Conservation (phyloP, 1,284 basidiomycete species). For the Naganishia sp. region DNA sequence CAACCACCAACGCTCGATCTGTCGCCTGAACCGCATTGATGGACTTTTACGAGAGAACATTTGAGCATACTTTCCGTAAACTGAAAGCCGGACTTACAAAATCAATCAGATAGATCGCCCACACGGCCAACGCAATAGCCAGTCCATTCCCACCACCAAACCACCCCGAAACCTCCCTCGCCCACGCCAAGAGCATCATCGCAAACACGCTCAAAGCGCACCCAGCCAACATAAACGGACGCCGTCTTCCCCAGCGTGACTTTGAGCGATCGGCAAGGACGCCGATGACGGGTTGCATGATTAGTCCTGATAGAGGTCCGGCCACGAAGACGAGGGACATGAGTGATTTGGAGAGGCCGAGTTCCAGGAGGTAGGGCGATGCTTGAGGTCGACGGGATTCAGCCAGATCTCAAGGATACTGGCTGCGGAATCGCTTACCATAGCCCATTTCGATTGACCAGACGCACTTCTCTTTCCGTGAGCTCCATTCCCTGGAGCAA, state of each 20-base stretch:
- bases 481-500: neutral
- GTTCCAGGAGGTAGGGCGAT: conserved; percentile 85
- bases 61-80: neutral
- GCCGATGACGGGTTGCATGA: conserved; percentile 90
- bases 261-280: conserved; percentile 84
- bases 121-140: conserved; percentile 71
- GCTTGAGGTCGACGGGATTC: conserved; percentile 53
- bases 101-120: conserved; percentile 86
- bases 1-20: conserved; percentile 56
- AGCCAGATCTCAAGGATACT: neutral
- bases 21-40: conserved; percentile 70
- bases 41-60: conserved; percentile 46
- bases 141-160: conserved; percentile 55
- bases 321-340: conserved; percentile 93
- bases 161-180: conserved; percentile 67
- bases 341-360: conserved; percentile 81
- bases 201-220: conserved; percentile 67
- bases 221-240: conserved; percentile 80
- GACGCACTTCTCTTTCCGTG: conserved; percentile 53
- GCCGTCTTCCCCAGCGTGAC: conserved; percentile 76
- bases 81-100: conserved; percentile 56
- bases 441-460: conserved; percentile 94
- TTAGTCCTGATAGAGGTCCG: conserved; percentile 84
- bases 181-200: conserved; percentile 83
- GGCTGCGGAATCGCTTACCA: conserved; percentile 57